These are phyloP conservation scores for Cutaneotrichosporon cutaneum DNA, from an alignment of 1,284 basidiomycete genomes.

Conservation along the genomic window DNA sequence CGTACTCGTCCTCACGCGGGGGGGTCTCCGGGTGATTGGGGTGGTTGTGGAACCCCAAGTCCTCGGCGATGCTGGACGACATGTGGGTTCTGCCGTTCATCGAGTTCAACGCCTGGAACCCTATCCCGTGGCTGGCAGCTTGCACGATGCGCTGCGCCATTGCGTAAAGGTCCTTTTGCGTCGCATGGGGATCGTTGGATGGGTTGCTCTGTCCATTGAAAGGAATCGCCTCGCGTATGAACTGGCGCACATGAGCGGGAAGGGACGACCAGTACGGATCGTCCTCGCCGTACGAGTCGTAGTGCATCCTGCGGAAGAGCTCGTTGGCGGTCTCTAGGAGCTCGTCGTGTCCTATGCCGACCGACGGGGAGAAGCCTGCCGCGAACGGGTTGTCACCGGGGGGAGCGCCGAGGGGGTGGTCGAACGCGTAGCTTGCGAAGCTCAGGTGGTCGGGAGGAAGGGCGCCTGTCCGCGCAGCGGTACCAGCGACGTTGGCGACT, in stretches of 20 bases:
- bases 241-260: slow-evolving; percentile 59
- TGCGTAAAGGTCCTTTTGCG: slow-evolving; percentile 60
- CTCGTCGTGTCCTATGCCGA: slow-evolving; percentile 53
- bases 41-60: slow-evolving; percentile 57
- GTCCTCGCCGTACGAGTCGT: slow-evolving; percentile 55
- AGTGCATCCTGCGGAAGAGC: slow-evolving; percentile 53
- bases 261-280: slow-evolving; percentile 62
- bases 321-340: slow-evolving; percentile 53
- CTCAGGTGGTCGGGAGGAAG: slow-evolving; percentile 20
- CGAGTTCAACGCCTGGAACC: slow-evolving; percentile 38
- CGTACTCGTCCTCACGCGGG: slow-evolving; percentile 51
- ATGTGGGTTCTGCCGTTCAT: slow-evolving; percentile 37
- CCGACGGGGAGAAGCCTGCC: slow-evolving; percentile 33
- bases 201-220: slow-evolving; percentile 41
- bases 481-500: not conserved
- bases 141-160: slow-evolving; percentile 66
- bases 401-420: slow-evolving; percentile 7
- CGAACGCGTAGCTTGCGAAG: slow-evolving; percentile 27
- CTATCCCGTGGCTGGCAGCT: slow-evolving; percentile 58
- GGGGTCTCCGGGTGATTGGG: slow-evolving; percentile 56
- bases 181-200: slow-evolving; percentile 35
- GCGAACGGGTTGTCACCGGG: slow-evolving; percentile 31
- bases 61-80: slow-evolving; percentile 50
- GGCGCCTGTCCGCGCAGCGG: slow-evolving; percentile 2
- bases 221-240: slow-evolving; percentile 61